phyloP scores from a whole-genome alignment of 192 early-diverging fungal species.

The Backusella tuberculispora region DNA sequence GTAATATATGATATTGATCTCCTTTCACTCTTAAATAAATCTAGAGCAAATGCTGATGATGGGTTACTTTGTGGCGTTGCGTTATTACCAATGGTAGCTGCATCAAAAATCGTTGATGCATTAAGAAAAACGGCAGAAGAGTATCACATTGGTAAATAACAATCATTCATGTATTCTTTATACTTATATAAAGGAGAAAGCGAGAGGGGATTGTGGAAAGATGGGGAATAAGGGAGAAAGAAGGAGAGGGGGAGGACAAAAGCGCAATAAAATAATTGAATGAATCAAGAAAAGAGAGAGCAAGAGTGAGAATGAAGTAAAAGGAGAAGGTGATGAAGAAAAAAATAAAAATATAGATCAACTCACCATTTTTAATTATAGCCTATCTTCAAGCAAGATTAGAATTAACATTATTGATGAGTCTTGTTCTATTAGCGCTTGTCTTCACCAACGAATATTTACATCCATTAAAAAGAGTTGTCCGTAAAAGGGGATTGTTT shows the following conservation, averaged over 20 bases:
- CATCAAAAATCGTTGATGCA: slow-evolving; percentile 53
- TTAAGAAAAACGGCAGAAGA: slow-evolving; percentile 31
- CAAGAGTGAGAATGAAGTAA: background rate
- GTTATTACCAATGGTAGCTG: slow-evolving; percentile 55
- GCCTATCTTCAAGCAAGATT: slow-evolving; percentile 36
- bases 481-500: slow-evolving; percentile 38
- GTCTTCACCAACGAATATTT: slow-evolving; percentile 27
- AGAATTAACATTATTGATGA: slow-evolving; percentile 44
- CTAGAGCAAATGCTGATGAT: slow-evolving; percentile 58
- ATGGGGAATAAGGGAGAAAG: background rate
- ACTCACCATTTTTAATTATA: slow-evolving; percentile 18
- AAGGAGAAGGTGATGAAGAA: background rate
- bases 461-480: slow-evolving; percentile 25
- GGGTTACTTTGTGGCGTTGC: slow-evolving; percentile 57
- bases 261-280: too few species aligned
- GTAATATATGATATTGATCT: background rate
- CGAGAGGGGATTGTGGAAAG: background rate
- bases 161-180: background rate
- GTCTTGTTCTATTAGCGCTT: slow-evolving; percentile 28
- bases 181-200: slow-evolving; percentile 1
- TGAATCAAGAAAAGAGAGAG: too few species aligned
- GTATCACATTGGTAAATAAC: slow-evolving; percentile 32
- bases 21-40: background rate
- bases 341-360: background rate
- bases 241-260: background rate